Evolutionary conservation across 1,284 basidiomycete genomes (phyloP), one percentile per base, ranked within the genome.

Genomic region (Tylopilus sp.): DNA sequence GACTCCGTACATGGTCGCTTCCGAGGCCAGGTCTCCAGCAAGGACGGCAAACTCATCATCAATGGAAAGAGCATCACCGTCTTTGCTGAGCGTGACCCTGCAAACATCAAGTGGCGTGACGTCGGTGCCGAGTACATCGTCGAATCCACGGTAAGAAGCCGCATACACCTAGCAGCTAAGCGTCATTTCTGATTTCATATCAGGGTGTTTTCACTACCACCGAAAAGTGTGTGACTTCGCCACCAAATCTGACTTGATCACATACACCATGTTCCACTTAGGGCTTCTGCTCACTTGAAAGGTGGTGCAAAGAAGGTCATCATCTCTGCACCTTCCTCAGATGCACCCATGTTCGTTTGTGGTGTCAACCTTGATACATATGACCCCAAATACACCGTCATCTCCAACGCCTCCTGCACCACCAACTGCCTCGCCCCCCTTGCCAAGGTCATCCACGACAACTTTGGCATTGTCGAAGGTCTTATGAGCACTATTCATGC

Each of bases 241-340:
- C 41, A 43, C 53, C 54, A 23, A 45, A 49, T 41, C 41, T 4
- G 16, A 13, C 41, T 6, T 45, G 26, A 41, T 46, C 30, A 29
- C 9, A 42, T 39, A 11, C 34, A 34, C 44, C 12, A 41, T 37
- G 13, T 43, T 36, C 12, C 6, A 19, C 44, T 45, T 25, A 95
- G 92, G 79, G 96, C 97, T 53, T 79, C 79, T 48, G 86, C 84
- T 61, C 96, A 99, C 79, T 79, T 99, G 76, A 95, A 97, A 77
- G 96, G 97, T 68, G 97, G 97, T 72, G 96, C 97, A 71, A 98
- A 99, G 87, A 99, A 98, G 82, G 96, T 99, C 70, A 81, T 99
- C 78, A 99, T 99, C 82, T 97, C 96, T 60, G 97, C 96, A 49
- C 96, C 96, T 63, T 99, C 97, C 25, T 85, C 94, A 48, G 97